Conservation (phyloP, 2,329 filamentous ascomycete genomes). For the Exserohilum rostratum region DNA sequence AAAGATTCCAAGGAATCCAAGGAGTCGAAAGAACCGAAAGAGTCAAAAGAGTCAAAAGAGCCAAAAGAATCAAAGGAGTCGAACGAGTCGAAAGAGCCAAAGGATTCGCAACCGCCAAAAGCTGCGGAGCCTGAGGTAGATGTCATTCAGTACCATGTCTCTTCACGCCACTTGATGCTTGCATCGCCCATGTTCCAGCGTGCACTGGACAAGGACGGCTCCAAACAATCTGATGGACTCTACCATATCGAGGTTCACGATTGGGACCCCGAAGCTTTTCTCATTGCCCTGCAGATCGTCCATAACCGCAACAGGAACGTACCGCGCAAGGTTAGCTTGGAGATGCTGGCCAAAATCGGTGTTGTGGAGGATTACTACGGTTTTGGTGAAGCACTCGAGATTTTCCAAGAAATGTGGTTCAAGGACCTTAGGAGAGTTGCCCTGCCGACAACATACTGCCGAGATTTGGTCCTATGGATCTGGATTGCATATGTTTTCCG, state of each 20-base stretch:
- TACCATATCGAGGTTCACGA: neutral
- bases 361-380: constrained; percentile 1
- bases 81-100: too few species aligned
- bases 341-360: constrained; percentile 2
- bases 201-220: neutral
- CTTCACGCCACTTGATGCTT: constrained; percentile 6
- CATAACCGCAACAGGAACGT: constrained; percentile 3
- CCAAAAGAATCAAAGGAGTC: too few species aligned
- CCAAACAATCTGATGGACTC: neutral
- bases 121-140: neutral
- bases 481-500: constrained; percentile 1
- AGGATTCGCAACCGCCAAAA: neutral
- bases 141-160: neutral
- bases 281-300: neutral
- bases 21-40: too few species aligned
- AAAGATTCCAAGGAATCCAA: too few species aligned
- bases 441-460: neutral
- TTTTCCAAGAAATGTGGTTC: neutral
- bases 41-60: too few species aligned
- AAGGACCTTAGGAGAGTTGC: neutral
- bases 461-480: constrained; percentile 1
- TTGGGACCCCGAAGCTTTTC: constrained; percentile 2
- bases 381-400: neutral
- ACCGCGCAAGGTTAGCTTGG: neutral
- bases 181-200: neutral